phyloP scores from a whole-genome alignment of 2,329 filamentous ascomycete genomes.

The Kalmusia sp. region DNA sequence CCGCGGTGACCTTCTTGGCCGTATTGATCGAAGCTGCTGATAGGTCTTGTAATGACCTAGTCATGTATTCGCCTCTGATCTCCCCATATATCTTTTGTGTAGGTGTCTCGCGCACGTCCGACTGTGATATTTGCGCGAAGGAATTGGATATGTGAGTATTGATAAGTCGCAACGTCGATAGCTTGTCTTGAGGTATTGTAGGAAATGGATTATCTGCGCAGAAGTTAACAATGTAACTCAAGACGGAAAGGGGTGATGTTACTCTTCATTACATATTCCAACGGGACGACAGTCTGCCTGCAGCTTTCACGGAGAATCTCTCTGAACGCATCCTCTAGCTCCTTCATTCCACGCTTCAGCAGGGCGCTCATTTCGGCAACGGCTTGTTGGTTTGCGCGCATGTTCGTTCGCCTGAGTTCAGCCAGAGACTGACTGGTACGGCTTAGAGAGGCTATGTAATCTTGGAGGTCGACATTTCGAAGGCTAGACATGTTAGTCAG shows the following conservation, averaged over 20 bases:
- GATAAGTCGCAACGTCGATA: conserved; percentile 78
- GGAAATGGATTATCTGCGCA: conserved; percentile 76
- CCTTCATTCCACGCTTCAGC: conserved; percentile 78
- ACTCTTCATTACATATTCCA: conserved; percentile 92
- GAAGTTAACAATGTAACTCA: conserved; percentile 18
- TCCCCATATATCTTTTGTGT: conserved; percentile 86
- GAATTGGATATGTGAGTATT: conserved; percentile 76
- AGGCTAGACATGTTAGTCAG: conserved; percentile 62
- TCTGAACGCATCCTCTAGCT: conserved; percentile 85
- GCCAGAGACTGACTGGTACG: conserved; percentile 83
- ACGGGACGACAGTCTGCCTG: conserved; percentile 76
- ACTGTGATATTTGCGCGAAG: conserved; percentile 56
- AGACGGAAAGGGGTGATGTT: conserved; percentile 36
- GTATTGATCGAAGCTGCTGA: conserved; percentile 82
- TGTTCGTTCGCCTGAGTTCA: conserved; percentile 87
- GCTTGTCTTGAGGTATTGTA: conserved; percentile 75
- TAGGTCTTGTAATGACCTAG: conserved; percentile 80
- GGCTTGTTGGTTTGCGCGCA: conserved; percentile 89
- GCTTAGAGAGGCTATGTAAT: conserved; percentile 89
- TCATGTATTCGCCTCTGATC: conserved; percentile 85
- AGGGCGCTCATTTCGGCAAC: conserved; percentile 80
- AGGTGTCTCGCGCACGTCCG: conserved; percentile 64
- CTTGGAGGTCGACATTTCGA: conserved; percentile 78
- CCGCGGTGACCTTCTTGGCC: conserved; percentile 74
- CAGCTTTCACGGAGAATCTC: conserved; percentile 80